phyloP scores from a whole-genome alignment of 148 eudicot genomes.

The Rhododendron vialii region DNA sequence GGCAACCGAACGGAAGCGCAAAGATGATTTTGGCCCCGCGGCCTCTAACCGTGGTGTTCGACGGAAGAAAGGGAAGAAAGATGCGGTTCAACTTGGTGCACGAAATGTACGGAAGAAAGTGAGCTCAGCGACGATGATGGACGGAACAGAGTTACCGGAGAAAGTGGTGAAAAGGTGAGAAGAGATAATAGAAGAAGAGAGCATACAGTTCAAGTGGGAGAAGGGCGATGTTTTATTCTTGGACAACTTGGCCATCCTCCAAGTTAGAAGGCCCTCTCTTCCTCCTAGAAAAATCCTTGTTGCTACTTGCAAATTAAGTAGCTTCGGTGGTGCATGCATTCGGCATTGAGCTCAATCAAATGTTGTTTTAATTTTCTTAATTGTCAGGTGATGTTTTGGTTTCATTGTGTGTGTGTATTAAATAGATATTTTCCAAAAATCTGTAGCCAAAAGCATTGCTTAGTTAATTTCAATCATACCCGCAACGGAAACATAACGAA shows the following conservation, averaged over 20 bases:
- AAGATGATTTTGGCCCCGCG: conserved; percentile 26
- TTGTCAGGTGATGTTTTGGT: too few relatives aligned
- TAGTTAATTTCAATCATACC: too few relatives aligned
- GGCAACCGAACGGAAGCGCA: conserved; percentile 38
- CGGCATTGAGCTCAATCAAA: too few relatives aligned
- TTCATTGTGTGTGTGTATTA: too few relatives aligned
- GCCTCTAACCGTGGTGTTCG: conserved; percentile 30
- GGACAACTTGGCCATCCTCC: conserved; percentile 39
- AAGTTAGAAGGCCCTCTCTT: conserved; percentile 51
- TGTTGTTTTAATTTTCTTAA: too few relatives aligned
- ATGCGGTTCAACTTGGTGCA: conserved; percentile 48
- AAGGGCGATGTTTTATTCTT: conserved; percentile 47
- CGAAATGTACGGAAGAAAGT: conserved; percentile 36
- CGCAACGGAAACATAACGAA: too few relatives aligned
- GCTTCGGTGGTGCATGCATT: neutral
- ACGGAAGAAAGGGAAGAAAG: conserved; percentile 43
- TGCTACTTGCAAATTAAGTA: conserved; percentile 22
- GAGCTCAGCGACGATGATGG: conserved; percentile 36
- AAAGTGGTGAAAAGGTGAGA: conserved; percentile 26
- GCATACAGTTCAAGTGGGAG: conserved; percentile 48
- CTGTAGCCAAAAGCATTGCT: too few relatives aligned
- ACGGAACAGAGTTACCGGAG: conserved; percentile 36
- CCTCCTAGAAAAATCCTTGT: conserved; percentile 43
- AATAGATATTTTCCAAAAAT: too few relatives aligned
- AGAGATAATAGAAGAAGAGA: conserved; percentile 50